A percentile compares a stretch with the other conserved stretches of the same genome.
These are phyloP conservation scores for Arachis hypogaea DNA, from an alignment of 306 rosid genomes.

Conservation along the genomic window DNA sequence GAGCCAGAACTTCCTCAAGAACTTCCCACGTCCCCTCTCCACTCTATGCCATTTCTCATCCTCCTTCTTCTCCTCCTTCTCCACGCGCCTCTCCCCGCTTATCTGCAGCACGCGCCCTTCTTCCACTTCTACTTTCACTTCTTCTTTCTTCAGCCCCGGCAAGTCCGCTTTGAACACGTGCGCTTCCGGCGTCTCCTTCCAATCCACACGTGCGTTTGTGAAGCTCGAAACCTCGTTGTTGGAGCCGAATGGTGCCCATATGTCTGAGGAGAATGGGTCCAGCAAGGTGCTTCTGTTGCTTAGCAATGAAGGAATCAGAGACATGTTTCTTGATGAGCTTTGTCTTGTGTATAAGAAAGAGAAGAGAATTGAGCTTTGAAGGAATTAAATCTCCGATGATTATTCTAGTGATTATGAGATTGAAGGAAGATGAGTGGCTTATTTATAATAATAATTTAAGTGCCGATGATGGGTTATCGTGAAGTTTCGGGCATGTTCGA, in stretches of 20 bases:
- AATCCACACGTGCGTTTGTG: constrained; percentile 8
- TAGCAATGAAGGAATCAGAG: constrained; percentile 24
- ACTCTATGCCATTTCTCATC: constrained; percentile 36
- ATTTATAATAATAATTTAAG: not conserved
- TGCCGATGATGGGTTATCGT: not conserved
- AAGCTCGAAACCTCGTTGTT: constrained; percentile 15
- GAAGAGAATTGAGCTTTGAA: not conserved
- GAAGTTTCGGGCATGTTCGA: constrained; percentile 18
- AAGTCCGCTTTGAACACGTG: constrained; percentile 30
- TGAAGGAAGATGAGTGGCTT: not conserved
- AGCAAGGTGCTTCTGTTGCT: not conserved
- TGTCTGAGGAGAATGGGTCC: constrained; percentile 9
- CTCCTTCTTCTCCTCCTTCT: constrained; percentile 29
- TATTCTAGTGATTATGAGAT: not conserved
- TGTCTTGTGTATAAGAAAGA: not conserved
- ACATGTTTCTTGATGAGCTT: not conserved
- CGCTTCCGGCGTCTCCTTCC: constrained; percentile 23
- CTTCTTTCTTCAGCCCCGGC: constrained; percentile 30
- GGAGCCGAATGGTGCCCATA: constrained; percentile 9
- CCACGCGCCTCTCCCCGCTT: constrained; percentile 26
- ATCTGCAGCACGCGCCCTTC: constrained; percentile 17
- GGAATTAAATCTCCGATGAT: not conserved
- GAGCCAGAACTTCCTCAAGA: constrained; percentile 15
- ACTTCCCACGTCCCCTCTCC: constrained; percentile 33
- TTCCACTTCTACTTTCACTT: constrained; percentile 21